A percentile compares a stretch with the other conserved stretches of the same genome.
Conservation (phyloP, 1,139 yeast species). For the Candida sp. region DNA sequence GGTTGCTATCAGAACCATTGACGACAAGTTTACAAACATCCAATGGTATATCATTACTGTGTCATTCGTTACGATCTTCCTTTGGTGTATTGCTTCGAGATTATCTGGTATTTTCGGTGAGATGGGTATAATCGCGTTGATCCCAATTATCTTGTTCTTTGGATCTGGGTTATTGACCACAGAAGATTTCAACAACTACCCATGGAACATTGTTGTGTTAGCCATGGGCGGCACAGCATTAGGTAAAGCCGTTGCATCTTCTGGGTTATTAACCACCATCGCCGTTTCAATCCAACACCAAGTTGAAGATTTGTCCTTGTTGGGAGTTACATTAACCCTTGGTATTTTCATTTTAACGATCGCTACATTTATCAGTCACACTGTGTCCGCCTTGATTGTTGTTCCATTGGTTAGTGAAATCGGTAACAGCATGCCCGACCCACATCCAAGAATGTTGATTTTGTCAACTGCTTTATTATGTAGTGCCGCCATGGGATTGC, state of each 20-base stretch:
- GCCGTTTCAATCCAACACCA: conserved; percentile 59
- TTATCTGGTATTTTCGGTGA: conserved; percentile 64
- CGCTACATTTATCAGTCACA: conserved; percentile 79
- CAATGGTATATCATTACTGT: conserved; percentile 69
- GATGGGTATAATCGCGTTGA: conserved; percentile 70
- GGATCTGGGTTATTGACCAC: conserved; percentile 73
- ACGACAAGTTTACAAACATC: conserved; percentile 58
- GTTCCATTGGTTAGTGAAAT: conserved; percentile 73
- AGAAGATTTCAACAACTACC: conserved; percentile 71
- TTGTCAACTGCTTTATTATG: conserved; percentile 72
- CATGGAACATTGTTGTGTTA: conserved; percentile 76
- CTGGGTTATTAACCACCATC: conserved; percentile 68
- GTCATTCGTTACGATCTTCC: conserved; percentile 56
- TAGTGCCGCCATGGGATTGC: conserved; percentile 80
- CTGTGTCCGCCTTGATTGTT: conserved; percentile 76
- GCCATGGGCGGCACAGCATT: conserved; percentile 85
- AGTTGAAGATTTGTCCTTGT: conserved; percentile 59
- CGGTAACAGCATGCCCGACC: conserved; percentile 58
- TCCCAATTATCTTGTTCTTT: conserved; percentile 69
- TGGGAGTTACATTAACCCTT: conserved; percentile 66
- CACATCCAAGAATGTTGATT: conserved; percentile 64
- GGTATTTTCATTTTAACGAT: conserved; percentile 68
- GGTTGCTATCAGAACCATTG: conserved; percentile 60
- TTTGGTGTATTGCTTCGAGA: conserved; percentile 74
- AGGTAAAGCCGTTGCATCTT: conserved; percentile 75